These are phyloP conservation scores for Oldenlandia corymbosa DNA, from an alignment of 257 asterid genomes.

Conservation along the genomic window DNA sequence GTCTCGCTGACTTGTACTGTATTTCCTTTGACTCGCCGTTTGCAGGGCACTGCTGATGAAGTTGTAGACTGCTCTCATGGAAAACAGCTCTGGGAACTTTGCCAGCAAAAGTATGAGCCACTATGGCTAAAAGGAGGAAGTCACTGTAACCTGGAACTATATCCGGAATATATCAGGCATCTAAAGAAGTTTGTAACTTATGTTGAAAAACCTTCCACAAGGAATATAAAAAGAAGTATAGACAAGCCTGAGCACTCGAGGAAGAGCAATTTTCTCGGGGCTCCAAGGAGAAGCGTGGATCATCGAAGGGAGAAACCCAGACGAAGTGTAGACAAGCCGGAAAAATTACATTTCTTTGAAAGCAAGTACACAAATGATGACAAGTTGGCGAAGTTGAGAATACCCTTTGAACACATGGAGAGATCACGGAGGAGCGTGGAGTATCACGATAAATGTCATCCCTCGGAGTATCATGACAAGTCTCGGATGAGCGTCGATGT, in stretches of 20 bases:
- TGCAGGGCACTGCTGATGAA: slow-evolving; percentile 62
- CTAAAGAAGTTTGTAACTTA: slow-evolving; percentile 46
- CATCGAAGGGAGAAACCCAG: slow-evolving; percentile 52
- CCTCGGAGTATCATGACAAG: slow-evolving; percentile 39
- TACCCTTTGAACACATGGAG: slow-evolving; percentile 37
- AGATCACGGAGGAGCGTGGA: slow-evolving; percentile 53
- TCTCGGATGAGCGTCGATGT: slow-evolving; percentile 46
- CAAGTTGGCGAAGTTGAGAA: slow-evolving; percentile 39
- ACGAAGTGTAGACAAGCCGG: slow-evolving; percentile 40
- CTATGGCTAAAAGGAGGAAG: slow-evolving; percentile 56
- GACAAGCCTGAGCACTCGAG: slow-evolving; percentile 39
- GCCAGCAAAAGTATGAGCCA: slow-evolving; percentile 52
- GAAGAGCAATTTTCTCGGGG: slow-evolving; percentile 35
- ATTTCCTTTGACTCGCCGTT: slow-evolving; percentile 6
- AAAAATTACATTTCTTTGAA: slow-evolving; percentile 28
- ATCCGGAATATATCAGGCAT: slow-evolving; percentile 55
- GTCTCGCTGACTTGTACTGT: slow-evolving; percentile 5
- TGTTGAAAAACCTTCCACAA: slow-evolving; percentile 41
- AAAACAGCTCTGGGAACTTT: slow-evolving; percentile 53
- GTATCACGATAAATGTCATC: slow-evolving; percentile 37
- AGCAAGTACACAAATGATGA: slow-evolving; percentile 33
- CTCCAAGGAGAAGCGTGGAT: slow-evolving; percentile 49
- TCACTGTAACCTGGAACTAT: slow-evolving; percentile 50
- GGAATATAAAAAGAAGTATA: slow-evolving; percentile 35
- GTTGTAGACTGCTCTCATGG: slow-evolving; percentile 63